A percentile compares a stretch with the other conserved stretches of the same genome.
Conservation (phyloP, 208 protist genomes). For the Trypanosoma rangeli region DNA sequence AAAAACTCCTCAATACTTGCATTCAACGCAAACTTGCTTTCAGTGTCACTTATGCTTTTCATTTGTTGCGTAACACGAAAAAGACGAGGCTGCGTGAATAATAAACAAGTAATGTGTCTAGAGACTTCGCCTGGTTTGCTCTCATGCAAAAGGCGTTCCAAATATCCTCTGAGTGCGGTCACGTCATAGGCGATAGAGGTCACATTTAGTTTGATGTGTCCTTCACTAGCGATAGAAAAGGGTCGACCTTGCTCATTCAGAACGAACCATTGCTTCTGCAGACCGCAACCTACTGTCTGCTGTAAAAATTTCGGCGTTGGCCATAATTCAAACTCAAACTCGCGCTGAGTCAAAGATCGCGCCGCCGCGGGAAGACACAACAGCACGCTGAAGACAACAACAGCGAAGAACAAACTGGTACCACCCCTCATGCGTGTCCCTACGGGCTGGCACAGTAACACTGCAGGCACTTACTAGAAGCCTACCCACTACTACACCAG, state of each 20-base stretch:
- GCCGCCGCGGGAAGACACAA: background rate
- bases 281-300: background rate
- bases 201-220: conserved; percentile 27
- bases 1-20: background rate
- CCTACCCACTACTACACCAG: too few species aligned
- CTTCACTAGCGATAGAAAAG: conserved; percentile 35
- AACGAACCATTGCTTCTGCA: conserved; percentile 11
- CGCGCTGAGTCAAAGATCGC: background rate
- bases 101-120: background rate
- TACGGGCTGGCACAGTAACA: background rate
- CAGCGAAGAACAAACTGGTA: background rate
- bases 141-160: background rate
- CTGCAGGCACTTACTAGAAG: too few species aligned
- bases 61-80: background rate
- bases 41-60: background rate
- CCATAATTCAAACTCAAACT: conserved; percentile 7
- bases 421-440: background rate
- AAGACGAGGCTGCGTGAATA: background rate
- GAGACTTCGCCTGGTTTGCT: background rate
- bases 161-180: background rate
- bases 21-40: background rate
- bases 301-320: background rate
- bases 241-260: conserved; percentile 13
- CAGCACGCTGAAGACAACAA: background rate
- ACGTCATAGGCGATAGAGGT: background rate